Conservation (phyloP, 345 rosid genomes). For the Theobroma cacao region DNA sequence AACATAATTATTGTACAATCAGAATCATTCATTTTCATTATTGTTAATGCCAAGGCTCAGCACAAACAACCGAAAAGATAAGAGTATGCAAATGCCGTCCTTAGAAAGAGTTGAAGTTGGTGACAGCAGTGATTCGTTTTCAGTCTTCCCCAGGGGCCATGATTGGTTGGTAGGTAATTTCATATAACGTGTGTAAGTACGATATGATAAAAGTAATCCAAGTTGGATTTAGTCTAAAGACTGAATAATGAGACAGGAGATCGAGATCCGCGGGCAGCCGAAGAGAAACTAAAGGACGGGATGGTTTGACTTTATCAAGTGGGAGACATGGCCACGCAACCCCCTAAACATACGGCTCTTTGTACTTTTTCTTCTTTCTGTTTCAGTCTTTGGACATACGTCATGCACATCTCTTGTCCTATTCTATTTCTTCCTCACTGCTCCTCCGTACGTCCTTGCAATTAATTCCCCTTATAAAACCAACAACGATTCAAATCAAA, state of each 20-base stretch:
- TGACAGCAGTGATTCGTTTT: too few species aligned
- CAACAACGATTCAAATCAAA: not conserved
- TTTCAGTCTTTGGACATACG: not conserved
- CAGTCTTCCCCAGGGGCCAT: too few species aligned
- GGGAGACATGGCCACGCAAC: constrained; percentile 12
- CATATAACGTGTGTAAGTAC: too few species aligned
- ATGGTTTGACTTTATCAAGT: constrained; percentile 16
- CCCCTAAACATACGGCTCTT: constrained; percentile 23
- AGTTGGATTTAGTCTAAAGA: not conserved
- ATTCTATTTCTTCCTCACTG: constrained; percentile 14
- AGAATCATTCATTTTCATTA: too few species aligned
- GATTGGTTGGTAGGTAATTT: too few species aligned
- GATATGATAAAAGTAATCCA: not conserved
- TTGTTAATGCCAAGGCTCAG: too few species aligned
- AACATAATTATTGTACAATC: too few species aligned
- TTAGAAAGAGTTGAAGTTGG: too few species aligned
- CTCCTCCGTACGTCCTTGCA: not conserved
- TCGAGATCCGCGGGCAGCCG: constrained; percentile 13
- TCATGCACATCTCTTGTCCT: not conserved
- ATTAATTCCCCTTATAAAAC: not conserved
- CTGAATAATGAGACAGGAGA: not conserved
- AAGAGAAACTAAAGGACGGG: not conserved
- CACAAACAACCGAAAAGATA: too few species aligned
- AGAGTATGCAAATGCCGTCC: too few species aligned
- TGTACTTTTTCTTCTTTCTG: constrained; percentile 9